Percentiles rank a stretch among this genome's conserved stretches.
phyloP scores from a whole-genome alignment of 1,139 yeast genomes.

The Taphrina wiesneri region DNA sequence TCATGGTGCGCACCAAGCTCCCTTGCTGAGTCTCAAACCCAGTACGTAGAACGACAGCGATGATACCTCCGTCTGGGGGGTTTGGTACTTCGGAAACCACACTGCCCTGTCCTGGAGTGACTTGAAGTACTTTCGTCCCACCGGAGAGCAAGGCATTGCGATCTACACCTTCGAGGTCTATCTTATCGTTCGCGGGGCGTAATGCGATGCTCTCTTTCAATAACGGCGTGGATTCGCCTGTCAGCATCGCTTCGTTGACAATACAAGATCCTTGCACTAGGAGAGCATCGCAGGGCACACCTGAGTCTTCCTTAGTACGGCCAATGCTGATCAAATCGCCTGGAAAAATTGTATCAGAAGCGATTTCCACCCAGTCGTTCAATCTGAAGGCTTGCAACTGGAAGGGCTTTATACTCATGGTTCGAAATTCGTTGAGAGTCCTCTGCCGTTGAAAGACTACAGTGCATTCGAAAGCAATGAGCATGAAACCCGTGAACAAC shows the following conservation, averaged over 20 bases:
- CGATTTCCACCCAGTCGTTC: slow-evolving; percentile 65
- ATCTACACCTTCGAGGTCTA: slow-evolving; percentile 80
- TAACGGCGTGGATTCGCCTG: slow-evolving; percentile 97
- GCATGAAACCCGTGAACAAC: slow-evolving; percentile 84
- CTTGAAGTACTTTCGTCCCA: slow-evolving; percentile 95
- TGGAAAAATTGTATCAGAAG: slow-evolving; percentile 78
- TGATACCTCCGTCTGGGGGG: slow-evolving; percentile 88
- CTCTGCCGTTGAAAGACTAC: slow-evolving; percentile 94
- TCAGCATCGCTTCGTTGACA: slow-evolving; percentile 95
- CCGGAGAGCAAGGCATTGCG: slow-evolving; percentile 89
- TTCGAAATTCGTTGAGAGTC: slow-evolving; percentile 90
- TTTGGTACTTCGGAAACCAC: slow-evolving; percentile 52
- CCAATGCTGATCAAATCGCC: slow-evolving; percentile 82
- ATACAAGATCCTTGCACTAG: slow-evolving; percentile 85
- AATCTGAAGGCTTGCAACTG: slow-evolving; percentile 71
- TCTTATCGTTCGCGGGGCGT: slow-evolving; percentile 68
- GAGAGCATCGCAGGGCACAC: slow-evolving; percentile 93
- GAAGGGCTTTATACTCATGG: slow-evolving; percentile 96
- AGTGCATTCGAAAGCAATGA: slow-evolving; percentile 88
- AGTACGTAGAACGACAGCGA: slow-evolving; percentile 86
- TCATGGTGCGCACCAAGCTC: slow-evolving; percentile 95
- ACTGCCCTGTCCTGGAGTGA: slow-evolving; percentile 62
- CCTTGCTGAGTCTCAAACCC: slow-evolving; percentile 99
- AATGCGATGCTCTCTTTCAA: slow-evolving; percentile 85
- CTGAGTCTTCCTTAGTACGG: slow-evolving; percentile 86